Conservation (phyloP, 352 stramenopile species). For the Globisporangium nodosum region DNA sequence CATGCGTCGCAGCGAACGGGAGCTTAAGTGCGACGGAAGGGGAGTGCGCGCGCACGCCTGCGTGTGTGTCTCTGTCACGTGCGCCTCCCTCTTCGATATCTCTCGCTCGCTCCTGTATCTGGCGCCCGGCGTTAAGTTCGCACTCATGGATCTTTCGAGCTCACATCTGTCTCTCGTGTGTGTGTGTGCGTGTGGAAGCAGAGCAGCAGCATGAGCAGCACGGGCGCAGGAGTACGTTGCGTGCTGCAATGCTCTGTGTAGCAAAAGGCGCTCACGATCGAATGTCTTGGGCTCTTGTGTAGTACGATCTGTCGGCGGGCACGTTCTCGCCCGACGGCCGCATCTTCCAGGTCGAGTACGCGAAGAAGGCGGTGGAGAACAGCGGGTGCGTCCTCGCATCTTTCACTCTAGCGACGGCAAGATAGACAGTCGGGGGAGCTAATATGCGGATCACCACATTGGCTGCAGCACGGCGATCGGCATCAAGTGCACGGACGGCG, state of each 20-base stretch:
- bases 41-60: no score
- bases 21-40: no score
- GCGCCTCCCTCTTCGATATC: no score
- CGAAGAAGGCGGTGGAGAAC: conserved; percentile 97
- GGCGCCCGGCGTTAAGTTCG: neutral
- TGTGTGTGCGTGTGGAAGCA: neutral
- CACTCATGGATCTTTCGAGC: neutral
- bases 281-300: neutral
- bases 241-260: neutral
- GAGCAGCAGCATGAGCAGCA: conserved; percentile 69
- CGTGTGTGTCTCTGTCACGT: no score
- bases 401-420: neutral
- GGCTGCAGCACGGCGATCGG: conserved; percentile 90
- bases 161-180: neutral
- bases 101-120: neutral
- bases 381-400: conserved; percentile 50
- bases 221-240: conserved; percentile 55
- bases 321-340: conserved; percentile 98
- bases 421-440: neutral
- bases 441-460: neutral
- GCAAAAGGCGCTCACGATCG: neutral
- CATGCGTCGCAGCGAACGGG: no score
- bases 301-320: conserved; percentile 84
- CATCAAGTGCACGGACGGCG: conserved; percentile 96
- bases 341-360: conserved; percentile 99